Base-by-base conservation (phyloP, 495 filamentous ascomycete species). In the Podospora pseudoanserina region DNA sequence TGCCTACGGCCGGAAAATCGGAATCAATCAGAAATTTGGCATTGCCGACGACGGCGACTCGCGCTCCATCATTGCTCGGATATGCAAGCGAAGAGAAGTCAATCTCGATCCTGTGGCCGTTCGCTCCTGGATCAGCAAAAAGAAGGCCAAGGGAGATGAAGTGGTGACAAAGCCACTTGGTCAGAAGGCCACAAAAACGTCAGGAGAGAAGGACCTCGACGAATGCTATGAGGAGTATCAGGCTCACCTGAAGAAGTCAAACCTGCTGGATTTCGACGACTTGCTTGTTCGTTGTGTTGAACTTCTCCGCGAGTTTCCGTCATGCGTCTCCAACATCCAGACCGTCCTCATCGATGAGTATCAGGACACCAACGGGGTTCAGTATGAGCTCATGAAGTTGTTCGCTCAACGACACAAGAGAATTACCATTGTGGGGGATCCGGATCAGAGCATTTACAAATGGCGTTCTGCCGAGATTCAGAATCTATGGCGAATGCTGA, bases 381-480 rank as follows among this genome's bases (percentile, higher is more conserved):
- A 99, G 77, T 99, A 96, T 72, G 92, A 98, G 63, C 79, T 99
- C 60, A 97, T 97, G 94, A 89, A 88, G 62, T 85, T 96, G 5
- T 90, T 99, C 72, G 93, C 95, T 18, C 85, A 91, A 27, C 75
- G 81, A 44, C 82, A 86, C 59, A 86, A 87, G 65, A 83, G 88
- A 19, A 93, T 99, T 67, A 98, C 95, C 11, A 92, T 97, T 62
- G 96, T 99, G 18, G 95, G 96, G 16, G 95, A 99, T 75, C 96
- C 96, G 7, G 95, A 99, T 75, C 96, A 99, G 74, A 97, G 94
- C 71, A 99, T 99, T 64, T 99, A 99, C 74, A 92, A 94, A 5
- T 99, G 96, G 82, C 89, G 96, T n/a, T 94, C 92, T 4, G 96
- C 96, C 23, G 95, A 99, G 78, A 94, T 96, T 70, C 87, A 90